A percentile compares a stretch with the other conserved stretches of the same genome.
These are phyloP conservation scores for Akanthomyces lecanii DNA, from an alignment of 2,329 filamentous ascomycete species.

Conservation along the genomic window DNA sequence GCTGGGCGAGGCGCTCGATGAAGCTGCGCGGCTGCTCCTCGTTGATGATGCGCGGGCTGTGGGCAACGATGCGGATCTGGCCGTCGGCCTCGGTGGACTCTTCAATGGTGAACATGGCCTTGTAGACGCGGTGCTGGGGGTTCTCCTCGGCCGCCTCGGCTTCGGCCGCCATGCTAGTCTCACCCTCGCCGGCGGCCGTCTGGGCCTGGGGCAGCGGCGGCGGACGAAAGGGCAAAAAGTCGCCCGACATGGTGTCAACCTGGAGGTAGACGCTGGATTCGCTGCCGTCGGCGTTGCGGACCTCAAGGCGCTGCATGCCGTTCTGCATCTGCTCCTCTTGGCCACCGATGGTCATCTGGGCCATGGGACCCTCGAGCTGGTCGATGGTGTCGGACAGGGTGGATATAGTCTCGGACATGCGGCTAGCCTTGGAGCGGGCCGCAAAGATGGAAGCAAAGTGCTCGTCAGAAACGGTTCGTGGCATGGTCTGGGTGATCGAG, in stretches of 20 bases:
- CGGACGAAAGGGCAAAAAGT: slow-evolving; percentile 75
- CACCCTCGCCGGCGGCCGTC: slow-evolving; percentile 27
- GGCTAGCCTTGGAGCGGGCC: slow-evolving; percentile 44
- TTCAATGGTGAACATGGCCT: slow-evolving; percentile 63
- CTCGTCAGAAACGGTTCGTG: slow-evolving; percentile 64
- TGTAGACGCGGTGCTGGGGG: slow-evolving; percentile 54
- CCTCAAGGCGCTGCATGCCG: slow-evolving; percentile 46
- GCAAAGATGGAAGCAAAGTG: slow-evolving; percentile 84
- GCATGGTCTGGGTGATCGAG: slow-evolving; percentile 78
- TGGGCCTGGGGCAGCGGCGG: slow-evolving; percentile 73
- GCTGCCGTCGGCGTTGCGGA: slow-evolving; percentile 53
- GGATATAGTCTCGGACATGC: slow-evolving; percentile 60
- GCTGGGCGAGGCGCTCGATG: slow-evolving; percentile 64
- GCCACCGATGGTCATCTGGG: slow-evolving; percentile 44
- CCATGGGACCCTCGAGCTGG: slow-evolving; percentile 55
- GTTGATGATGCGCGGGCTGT: slow-evolving; percentile 55
- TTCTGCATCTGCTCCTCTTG: slow-evolving; percentile 41
- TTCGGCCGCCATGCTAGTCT: slow-evolving; percentile 34
- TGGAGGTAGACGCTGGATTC: slow-evolving; percentile 60
- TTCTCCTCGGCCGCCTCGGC: slow-evolving; percentile 33
- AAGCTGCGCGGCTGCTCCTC: slow-evolving; percentile 53
- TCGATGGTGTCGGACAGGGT: slow-evolving; percentile 60
- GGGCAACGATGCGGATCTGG: slow-evolving; percentile 56
- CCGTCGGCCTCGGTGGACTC: slow-evolving; percentile 58
- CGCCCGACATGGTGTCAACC: slow-evolving; percentile 63